Percentiles rank a stretch among this genome's conserved stretches.
These are phyloP conservation scores for Metrosideros polymorpha DNA, from an alignment of 441 rosid genomes.

Conservation along the genomic window DNA sequence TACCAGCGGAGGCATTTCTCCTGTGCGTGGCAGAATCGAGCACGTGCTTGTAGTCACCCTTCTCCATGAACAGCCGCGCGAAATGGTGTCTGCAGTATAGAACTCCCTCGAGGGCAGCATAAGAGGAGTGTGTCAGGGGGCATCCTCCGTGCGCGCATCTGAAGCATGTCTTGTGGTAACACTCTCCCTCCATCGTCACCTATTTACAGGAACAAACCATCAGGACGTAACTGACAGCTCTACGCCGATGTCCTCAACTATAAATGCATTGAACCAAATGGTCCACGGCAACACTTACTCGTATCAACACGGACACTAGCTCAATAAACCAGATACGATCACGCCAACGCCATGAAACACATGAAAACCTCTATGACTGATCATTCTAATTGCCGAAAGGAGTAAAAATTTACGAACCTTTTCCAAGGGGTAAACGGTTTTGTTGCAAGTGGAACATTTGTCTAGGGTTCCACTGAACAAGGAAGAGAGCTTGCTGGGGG, in stretches of 20 bases:
- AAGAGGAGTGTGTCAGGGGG: conserved; percentile 84
- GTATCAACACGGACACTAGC: not conserved
- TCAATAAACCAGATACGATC: not conserved
- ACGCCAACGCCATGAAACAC: not conserved
- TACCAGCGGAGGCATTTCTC: conserved; percentile 40
- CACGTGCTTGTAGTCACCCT: conserved; percentile 84
- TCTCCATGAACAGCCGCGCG: conserved; percentile 88
- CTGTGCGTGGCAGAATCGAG: conserved; percentile 64
- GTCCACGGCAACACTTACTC: not conserved
- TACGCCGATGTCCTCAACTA: not conserved
- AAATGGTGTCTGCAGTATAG: conserved; percentile 96
- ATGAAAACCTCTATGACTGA: not conserved
- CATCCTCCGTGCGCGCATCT: conserved; percentile 96
- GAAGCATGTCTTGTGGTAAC: conserved; percentile 92
- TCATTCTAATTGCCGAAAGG: not conserved
- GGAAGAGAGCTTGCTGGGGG: conserved; percentile 84
- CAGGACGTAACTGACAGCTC: not conserved
- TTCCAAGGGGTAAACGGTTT: conserved; percentile 89
- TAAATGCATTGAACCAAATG: not conserved
- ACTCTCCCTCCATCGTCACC: conserved; percentile 94
- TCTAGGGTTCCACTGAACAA: conserved; percentile 89
- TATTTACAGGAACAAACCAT: conserved; percentile 1
- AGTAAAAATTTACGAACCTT: conserved; percentile 40
- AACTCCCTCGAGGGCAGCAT: conserved; percentile 80
- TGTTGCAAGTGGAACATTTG: conserved; percentile 84